phyloP scores from a whole-genome alignment of 2,329 filamentous ascomycete genomes.

The Pestalotiopsis sp. region DNA sequence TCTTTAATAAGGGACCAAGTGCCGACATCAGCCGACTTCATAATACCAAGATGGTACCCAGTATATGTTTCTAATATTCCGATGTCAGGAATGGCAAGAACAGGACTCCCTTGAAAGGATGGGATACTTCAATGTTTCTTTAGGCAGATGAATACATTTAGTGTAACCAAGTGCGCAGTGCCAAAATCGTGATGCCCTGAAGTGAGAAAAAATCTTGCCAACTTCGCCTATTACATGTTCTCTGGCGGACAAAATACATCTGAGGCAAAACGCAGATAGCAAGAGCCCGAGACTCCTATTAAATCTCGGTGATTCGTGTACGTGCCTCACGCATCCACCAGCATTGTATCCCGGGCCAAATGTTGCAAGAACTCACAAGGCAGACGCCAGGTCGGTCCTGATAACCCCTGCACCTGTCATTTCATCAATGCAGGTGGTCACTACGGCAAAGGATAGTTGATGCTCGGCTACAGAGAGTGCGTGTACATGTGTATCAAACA shows the following conservation, averaged over 20 bases:
- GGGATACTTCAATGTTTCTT: neutral
- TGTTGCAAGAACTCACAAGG: too few relatives aligned
- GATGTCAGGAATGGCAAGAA: constrained; percentile 1
- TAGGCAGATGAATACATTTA: neutral
- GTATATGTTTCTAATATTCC: constrained; percentile 9
- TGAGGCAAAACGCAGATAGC: too few relatives aligned
- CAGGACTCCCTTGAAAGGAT: neutral
- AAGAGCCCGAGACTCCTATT: neutral
- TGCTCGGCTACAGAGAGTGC: too few relatives aligned
- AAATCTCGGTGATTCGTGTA: neutral
- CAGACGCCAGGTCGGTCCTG: too few relatives aligned
- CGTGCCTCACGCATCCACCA: neutral
- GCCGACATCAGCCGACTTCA: neutral
- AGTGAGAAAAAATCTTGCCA: too few relatives aligned
- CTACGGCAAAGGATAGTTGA: too few relatives aligned
- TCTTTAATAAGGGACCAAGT: constrained; percentile 2
- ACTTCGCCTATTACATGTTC: too few relatives aligned
- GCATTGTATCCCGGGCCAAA: too few relatives aligned
- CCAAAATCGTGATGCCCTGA: neutral
- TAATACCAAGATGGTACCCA: constrained; percentile 2
- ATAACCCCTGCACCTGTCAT: too few relatives aligned
- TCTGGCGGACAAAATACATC: too few relatives aligned
- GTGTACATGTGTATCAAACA: too few relatives aligned
- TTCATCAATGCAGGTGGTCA: too few relatives aligned
- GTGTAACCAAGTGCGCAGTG: neutral